phyloP scores from a whole-genome alignment of 2,329 filamentous ascomycete species.

The Zymoseptoria passerinii region DNA sequence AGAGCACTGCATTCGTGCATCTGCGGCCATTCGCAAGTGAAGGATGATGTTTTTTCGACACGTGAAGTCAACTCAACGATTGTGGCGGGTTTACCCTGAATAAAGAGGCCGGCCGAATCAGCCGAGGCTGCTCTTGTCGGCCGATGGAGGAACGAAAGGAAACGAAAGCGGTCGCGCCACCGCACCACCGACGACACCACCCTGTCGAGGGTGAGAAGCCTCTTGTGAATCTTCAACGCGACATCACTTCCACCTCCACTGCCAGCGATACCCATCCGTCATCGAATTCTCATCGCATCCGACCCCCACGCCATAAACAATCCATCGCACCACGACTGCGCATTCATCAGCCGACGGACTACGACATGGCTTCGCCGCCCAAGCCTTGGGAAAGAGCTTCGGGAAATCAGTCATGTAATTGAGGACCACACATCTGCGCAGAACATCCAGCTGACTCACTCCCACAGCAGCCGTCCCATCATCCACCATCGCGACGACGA shows the following conservation, averaged over 20 bases:
- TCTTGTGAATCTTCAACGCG: neutral
- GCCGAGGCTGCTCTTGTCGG: neutral
- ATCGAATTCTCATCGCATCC: neutral
- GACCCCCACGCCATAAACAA: neutral
- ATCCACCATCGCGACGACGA: slow-evolving; percentile 33
- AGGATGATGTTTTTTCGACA: too few species aligned
- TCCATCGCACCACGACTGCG: neutral
- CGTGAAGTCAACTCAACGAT: too few species aligned
- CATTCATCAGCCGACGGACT: neutral
- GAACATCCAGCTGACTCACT: slow-evolving; percentile 24
- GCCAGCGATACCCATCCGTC: neutral
- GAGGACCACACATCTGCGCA: slow-evolving; percentile 6
- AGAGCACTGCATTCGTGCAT: too few species aligned
- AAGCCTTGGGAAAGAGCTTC: slow-evolving; percentile 78
- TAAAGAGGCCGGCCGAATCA: neutral
- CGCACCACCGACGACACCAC: neutral
- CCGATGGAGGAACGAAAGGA: too few species aligned
- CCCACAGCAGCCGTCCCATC: slow-evolving; percentile 37
- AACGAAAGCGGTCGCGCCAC: neutral
- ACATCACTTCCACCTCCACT: neutral
- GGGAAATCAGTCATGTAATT: slow-evolving; percentile 13
- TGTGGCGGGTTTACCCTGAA: too few species aligned
- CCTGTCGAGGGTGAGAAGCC: neutral
- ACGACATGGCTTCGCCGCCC: slow-evolving; percentile 58
- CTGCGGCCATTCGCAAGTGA: too few species aligned